Base-by-base conservation (phyloP, 306 rosid genomes). In the Geum urbanum region DNA sequence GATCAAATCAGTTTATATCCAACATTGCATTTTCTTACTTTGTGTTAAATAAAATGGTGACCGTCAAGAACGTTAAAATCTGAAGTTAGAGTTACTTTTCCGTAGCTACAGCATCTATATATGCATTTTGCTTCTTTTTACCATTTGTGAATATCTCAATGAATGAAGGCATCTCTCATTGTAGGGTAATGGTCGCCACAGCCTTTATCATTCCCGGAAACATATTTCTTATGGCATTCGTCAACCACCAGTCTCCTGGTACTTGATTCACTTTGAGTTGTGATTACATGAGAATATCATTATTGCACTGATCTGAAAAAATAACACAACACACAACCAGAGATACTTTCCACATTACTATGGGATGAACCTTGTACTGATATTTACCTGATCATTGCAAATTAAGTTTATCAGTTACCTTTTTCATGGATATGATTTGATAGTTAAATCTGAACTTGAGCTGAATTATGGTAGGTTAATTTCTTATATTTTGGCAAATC, bases 181-280 rank as follows among this genome's bases (percentile, higher is more conserved):
- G 50, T 87, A 94, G 99, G 86, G 95, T 91, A 62, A 78, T 91
- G 86, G 95, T 88, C 49, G 99, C 99, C 79, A 94, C 99, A 0
- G 88, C 96, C 63, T 94, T 94, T 79, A 91, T 94, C 74, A 97
- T 94, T 77, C 95, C 91, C 32, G 99, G 99, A 75, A 94, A 94
- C 56, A 41, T 86, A 75, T 94, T 89, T 76, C 95, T 94, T 5
- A 97, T 94, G 14, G 96, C 97, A 76, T 94, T 94, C 81, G 99
- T 97, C 67, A 94, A 94, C 86, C 99, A 94, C 64, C 99, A 94
- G 69, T 94, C 99, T 54, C 99, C 99, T 59, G 96, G 99, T 94
- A 88, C 45, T 57, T 72, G 50, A 66, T 66, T 66, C 50, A 40
- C 78, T 64, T 70, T 14, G 5, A 74, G 63, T 70, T 19, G 50